phyloP scores from a whole-genome alignment of 2,329 filamentous ascomycete species.

The Diaporthe sp. region DNA sequence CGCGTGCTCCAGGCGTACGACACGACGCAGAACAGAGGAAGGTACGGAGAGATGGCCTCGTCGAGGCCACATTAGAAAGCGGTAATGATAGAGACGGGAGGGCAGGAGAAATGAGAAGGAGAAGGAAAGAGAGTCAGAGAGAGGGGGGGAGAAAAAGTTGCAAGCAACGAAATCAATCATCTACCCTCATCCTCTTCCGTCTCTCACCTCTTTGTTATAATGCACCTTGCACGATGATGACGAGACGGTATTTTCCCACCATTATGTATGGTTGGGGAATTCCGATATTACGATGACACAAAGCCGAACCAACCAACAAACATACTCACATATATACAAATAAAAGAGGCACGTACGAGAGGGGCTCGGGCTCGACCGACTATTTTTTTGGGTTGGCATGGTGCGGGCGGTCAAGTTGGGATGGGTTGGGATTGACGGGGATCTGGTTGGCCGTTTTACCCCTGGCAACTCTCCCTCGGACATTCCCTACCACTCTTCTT shows the following conservation, averaged over 20 bases:
- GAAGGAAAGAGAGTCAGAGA: not conserved
- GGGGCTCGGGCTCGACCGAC: too few species aligned
- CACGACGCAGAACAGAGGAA: constrained; percentile 89
- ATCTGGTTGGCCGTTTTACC: not conserved
- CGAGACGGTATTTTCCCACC: not conserved
- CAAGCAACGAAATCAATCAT: constrained; percentile 9
- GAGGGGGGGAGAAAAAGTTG: constrained; percentile 5
- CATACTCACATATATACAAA: not conserved
- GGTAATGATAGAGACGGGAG: constrained; percentile 10
- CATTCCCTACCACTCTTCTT: not conserved
- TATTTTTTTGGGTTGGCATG: not conserved
- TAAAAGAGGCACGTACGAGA: not conserved
- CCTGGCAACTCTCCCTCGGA: not conserved
- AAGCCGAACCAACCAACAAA: not conserved
- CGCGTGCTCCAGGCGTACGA: constrained; percentile 97
- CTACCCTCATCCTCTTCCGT: not conserved
- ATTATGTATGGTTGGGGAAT: not conserved
- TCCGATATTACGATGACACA: not conserved
- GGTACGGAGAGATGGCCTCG: constrained; percentile 93
- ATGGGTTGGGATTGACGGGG: not conserved
- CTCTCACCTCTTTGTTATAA: constrained; percentile 18
- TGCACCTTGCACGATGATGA: constrained; percentile 25
- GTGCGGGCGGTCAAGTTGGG: not conserved
- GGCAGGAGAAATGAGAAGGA: not conserved
- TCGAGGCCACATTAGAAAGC: constrained; percentile 44